Base-by-base conservation (phyloP, 176 grass and related monocot genomes). In the Juncus inflexus region DNA sequence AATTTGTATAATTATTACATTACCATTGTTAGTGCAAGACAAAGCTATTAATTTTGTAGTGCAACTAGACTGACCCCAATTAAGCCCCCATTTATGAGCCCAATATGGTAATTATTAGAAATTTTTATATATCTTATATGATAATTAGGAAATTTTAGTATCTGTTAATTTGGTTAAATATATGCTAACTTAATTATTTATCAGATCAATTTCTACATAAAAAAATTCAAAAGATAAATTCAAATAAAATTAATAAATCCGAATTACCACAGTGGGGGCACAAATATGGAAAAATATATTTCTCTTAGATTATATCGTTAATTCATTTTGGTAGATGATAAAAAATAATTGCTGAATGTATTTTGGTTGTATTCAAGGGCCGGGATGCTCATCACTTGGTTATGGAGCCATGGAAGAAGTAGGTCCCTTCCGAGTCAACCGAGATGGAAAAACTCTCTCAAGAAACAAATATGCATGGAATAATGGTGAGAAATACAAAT, bases 341-440 rank as follows among this genome's bases (percentile, higher is more conserved):
- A 56, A 10, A 56, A 56, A 0, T 56, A 56, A 11, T 56, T 56
- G 1, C 52, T 11, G 10, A 63, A 51, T 53, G 40, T 73, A 60
- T n/a, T 54, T 19, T 61, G 39, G 9, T 73, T 64, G 50, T 4
- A 47, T 40, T n/a, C 11, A 14, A 96, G 92, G 92, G 6, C 92
- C 92, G 73, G 92, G 92, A 50, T 97, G 92, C 47, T 97, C 92
- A 66, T 97, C 92, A 9, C 79, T 97, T 52, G 92, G 92, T n/a
- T 87, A 91, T 58, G 92, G 92, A 61, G 92, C 92, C 12, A 91
- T 97, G 70, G 87, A 87, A 65, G 92, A 97, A 81, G 90, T 91
- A 78, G 92, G 92, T 3, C 87, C 87, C 60, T 97, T 97, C 62
- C 87, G 92, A 72, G 84, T 87, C 61, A 97, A 80, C 35, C 12